A percentile compares a stretch with the other conserved stretches of the same genome.
These are phyloP conservation scores for Vigna trinervia DNA, from an alignment of 306 rosid genomes.

Conservation along the genomic window DNA sequence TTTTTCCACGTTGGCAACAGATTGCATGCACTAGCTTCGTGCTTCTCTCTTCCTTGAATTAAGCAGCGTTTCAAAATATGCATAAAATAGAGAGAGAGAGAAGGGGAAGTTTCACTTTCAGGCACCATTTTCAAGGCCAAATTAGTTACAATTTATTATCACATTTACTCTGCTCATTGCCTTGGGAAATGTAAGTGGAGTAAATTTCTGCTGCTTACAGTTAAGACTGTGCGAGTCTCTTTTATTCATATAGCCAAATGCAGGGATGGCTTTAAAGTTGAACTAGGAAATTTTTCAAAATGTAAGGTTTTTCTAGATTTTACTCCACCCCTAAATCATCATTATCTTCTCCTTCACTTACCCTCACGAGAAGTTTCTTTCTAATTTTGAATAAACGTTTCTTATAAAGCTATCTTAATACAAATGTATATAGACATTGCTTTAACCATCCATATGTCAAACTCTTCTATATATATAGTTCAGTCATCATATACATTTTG, in stretches of 20 bases:
- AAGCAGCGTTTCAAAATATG: not conserved
- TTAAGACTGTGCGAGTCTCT: constrained; percentile 27
- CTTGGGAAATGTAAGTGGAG: constrained; percentile 31
- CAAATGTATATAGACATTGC: constrained; percentile 29
- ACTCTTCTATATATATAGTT: constrained; percentile 34
- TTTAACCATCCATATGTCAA: constrained; percentile 36
- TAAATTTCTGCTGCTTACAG: not conserved
- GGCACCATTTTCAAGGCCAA: not conserved
- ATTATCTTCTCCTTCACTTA: not conserved
- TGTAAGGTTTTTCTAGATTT: not conserved
- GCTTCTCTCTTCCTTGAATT: constrained; percentile 32
- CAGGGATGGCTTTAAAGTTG: not conserved
- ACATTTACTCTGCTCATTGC: not conserved
- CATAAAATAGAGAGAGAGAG: not conserved
- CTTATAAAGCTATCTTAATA: not conserved
- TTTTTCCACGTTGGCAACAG: constrained; percentile 30
- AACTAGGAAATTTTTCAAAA: constrained; percentile 4
- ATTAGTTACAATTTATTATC: not conserved
- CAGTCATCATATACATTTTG: constrained; percentile 1
- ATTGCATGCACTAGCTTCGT: constrained; percentile 32
- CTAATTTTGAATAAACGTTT: constrained; percentile 40
- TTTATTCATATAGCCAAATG: constrained; percentile 10
- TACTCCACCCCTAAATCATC: constrained; percentile 11
- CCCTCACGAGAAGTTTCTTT: constrained; percentile 49
- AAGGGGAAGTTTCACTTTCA: constrained; percentile 24